Evolutionary conservation across 2,329 filamentous ascomycete species (phyloP).

Genomic region (Xylariaceae sp.): DNA sequence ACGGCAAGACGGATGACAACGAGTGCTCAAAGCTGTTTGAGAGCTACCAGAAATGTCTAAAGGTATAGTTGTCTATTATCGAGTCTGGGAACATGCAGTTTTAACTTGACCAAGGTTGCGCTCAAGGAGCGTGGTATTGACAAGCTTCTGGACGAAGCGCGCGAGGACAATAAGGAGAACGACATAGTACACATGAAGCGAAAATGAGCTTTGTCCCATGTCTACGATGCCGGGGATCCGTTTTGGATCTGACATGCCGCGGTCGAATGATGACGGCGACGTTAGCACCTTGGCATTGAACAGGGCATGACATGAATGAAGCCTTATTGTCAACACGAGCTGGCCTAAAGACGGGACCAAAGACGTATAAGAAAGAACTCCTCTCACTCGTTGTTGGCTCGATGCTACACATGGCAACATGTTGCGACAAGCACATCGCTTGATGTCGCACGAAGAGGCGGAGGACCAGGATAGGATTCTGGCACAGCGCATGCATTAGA

Average conservation of each 20-base stretch:
- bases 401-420: no score
- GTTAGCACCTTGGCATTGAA: constrained; percentile 1
- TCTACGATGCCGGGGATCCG: constrained; percentile 22
- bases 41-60: constrained; percentile 82
- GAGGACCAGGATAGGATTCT: no score
- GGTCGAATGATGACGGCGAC: constrained; percentile 3
- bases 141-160: constrained; percentile 84
- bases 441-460: no score
- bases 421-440: no score
- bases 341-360: no score
- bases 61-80: constrained; percentile 49
- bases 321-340: no score
- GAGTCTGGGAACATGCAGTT: constrained; percentile 1
- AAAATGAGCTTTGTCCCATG: constrained; percentile 34
- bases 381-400: no score
- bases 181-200: constrained; percentile 65
- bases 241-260: background rate
- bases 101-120: constrained; percentile 60
- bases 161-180: constrained; percentile 84
- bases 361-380: no score
- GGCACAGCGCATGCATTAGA: no score
- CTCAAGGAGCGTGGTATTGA: constrained; percentile 89
- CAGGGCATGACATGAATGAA: constrained; percentile 1
- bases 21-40: constrained; percentile 86
- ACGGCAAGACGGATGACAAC: constrained; percentile 67